These are phyloP conservation scores for Leccinum pseudoinsigne DNA, from an alignment of 1,284 basidiomycete species.

Conservation along the genomic window DNA sequence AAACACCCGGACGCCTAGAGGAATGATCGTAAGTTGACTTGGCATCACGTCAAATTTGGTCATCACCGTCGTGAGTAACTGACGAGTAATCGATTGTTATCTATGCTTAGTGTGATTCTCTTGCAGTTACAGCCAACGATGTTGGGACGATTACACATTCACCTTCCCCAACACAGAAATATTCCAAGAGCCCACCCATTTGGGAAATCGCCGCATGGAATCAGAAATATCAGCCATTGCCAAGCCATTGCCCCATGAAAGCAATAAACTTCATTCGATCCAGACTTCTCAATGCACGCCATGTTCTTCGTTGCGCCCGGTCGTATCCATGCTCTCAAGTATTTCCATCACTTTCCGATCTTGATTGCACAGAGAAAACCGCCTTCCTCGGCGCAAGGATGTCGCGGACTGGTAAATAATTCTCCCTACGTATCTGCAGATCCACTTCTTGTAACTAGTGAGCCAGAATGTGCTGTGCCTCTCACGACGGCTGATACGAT, in stretches of 20 bases:
- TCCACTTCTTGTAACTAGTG: not conserved
- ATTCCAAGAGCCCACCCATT: not conserved
- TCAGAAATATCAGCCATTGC: not conserved
- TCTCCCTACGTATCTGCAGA: not conserved
- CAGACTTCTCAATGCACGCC: not conserved
- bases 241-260: not conserved
- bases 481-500: constrained; percentile 3
- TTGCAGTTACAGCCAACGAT: constrained; percentile 7
- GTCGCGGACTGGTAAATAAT: not conserved
- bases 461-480: not conserved
- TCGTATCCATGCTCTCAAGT: not conserved
- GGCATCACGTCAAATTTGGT: not conserved
- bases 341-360: not conserved
- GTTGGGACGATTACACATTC: constrained; percentile 10
- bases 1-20: constrained; percentile 38
- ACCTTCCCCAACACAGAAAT: not conserved
- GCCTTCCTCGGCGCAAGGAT: not conserved
- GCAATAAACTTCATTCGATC: not conserved
- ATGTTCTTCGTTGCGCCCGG: not conserved
- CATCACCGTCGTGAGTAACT: constrained; percentile 16
- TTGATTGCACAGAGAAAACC: not conserved
- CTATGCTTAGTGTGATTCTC: constrained; percentile 8
- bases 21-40: not conserved
- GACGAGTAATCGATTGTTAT: constrained; percentile 5
- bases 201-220: not conserved